Conservation (phyloP, 768 basidiomycete species). For the Pulveroboletus sp. region DNA sequence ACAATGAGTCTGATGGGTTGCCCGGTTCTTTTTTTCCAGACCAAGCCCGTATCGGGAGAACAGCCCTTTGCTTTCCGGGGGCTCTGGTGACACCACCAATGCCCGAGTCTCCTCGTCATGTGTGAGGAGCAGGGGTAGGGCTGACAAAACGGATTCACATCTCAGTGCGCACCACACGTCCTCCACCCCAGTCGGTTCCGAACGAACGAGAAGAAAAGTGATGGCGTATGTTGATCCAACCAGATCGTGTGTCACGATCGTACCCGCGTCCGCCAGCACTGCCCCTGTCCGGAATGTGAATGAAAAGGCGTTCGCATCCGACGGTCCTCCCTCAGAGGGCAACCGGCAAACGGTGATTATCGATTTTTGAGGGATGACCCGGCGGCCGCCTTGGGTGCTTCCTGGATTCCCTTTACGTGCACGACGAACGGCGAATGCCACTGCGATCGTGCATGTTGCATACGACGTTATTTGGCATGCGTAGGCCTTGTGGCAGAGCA, state of each 20-base stretch:
- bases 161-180: background rate
- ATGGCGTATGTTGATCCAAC: conserved; percentile 13
- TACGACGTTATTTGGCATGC: conserved; percentile 23
- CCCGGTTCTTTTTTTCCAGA: background rate
- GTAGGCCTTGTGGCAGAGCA: conserved; percentile 12
- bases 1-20: background rate
- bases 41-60: background rate
- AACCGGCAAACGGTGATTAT: conserved; percentile 8
- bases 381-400: conserved; percentile 6
- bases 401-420: conserved; percentile 21
- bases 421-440: background rate
- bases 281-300: conserved; percentile 1
- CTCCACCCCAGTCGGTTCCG: conserved; percentile 11
- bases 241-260: background rate
- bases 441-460: conserved; percentile 5
- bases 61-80: background rate
- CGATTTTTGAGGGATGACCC: background rate
- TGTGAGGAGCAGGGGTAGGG: background rate
- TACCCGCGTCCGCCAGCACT: background rate
- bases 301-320: background rate
- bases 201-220: conserved; percentile 3
- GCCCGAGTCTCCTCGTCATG: conserved; percentile 7
- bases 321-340: background rate
- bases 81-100: background rate
- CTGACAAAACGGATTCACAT: conserved; percentile 3